These are phyloP conservation scores for Elongisporangium undulatum DNA, from an alignment of 352 stramenopile genomes.

Conservation along the genomic window DNA sequence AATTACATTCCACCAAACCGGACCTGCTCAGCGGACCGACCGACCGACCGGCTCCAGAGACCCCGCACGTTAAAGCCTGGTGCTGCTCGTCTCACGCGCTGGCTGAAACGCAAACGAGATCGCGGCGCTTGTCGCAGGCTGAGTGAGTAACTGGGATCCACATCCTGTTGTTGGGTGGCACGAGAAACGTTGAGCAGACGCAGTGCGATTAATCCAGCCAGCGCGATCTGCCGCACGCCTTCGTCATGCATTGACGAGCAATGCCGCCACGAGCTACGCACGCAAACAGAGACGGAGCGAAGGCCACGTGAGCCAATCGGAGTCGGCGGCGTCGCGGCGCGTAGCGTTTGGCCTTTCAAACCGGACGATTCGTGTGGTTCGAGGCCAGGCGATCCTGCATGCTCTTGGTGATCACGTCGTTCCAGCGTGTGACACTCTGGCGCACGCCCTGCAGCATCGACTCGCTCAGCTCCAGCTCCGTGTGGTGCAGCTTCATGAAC, in stretches of 20 bases:
- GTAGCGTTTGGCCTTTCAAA: background rate
- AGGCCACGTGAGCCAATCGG: background rate
- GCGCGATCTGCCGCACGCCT: too few species aligned
- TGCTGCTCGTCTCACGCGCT: too few species aligned
- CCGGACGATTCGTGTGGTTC: background rate
- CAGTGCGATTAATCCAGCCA: too few species aligned
- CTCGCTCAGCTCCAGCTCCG: background rate
- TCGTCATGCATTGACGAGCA: background rate
- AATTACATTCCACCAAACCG: too few species aligned
- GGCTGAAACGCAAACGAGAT: background rate
- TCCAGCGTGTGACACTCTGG: background rate
- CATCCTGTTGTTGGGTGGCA: background rate
- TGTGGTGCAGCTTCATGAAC: slow-evolving; percentile 25
- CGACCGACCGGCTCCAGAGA: too few species aligned
- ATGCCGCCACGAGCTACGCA: background rate
- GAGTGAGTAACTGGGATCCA: background rate
- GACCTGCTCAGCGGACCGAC: too few species aligned
- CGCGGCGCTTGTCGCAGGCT: background rate
- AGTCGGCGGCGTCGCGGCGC: background rate
- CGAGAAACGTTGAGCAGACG: background rate
- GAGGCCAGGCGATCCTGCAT: slow-evolving; percentile 7
- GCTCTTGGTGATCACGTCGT: slow-evolving; percentile 2
- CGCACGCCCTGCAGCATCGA: background rate
- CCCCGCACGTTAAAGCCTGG: too few species aligned
- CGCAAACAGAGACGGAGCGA: background rate